Evolutionary conservation across 805 yeast species (phyloP).

Genomic region (Maudiozyma saulgeensis): DNA sequence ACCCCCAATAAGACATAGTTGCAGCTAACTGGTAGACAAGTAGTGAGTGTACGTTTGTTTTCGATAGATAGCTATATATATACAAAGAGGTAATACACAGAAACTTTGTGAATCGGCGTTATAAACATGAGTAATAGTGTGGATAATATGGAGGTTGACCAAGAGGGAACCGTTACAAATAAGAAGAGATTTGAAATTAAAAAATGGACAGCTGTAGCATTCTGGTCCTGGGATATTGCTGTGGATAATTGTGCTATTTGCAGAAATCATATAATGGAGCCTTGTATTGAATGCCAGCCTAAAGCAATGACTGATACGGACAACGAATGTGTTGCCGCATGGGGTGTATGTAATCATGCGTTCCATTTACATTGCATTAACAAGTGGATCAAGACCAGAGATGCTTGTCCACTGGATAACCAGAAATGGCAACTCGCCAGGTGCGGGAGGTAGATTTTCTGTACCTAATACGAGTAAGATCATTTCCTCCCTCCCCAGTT

Average conservation of each 20-base stretch:
- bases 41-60: too few species aligned
- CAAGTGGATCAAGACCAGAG: slow-evolving; percentile 90
- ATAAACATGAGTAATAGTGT: slow-evolving; percentile 13
- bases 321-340: slow-evolving; percentile 85
- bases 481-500: neutral
- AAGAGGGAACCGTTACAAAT: slow-evolving; percentile 6
- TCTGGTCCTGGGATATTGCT: slow-evolving; percentile 98
- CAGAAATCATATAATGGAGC: slow-evolving; percentile 96
- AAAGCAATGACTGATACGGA: slow-evolving; percentile 50
- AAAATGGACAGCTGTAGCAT: slow-evolving; percentile 99
- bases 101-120: neutral
- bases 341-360: slow-evolving; percentile 98
- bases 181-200: slow-evolving; percentile 83
- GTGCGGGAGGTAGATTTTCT: slow-evolving; percentile 49
- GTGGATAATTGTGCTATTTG: slow-evolving; percentile 97
- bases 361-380: slow-evolving; percentile 95
- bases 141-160: slow-evolving; percentile 22
- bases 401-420: slow-evolving; percentile 93
- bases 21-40: too few species aligned
- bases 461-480: neutral
- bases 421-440: slow-evolving; percentile 76
- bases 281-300: slow-evolving; percentile 94
- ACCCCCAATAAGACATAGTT: too few species aligned
- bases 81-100: neutral
- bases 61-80: too few species aligned